A percentile compares a stretch with the other conserved stretches of the same genome.
Evolutionary conservation across 169 alveolate genomes (phyloP).

Genomic region (Fabrea salina): DNA sequence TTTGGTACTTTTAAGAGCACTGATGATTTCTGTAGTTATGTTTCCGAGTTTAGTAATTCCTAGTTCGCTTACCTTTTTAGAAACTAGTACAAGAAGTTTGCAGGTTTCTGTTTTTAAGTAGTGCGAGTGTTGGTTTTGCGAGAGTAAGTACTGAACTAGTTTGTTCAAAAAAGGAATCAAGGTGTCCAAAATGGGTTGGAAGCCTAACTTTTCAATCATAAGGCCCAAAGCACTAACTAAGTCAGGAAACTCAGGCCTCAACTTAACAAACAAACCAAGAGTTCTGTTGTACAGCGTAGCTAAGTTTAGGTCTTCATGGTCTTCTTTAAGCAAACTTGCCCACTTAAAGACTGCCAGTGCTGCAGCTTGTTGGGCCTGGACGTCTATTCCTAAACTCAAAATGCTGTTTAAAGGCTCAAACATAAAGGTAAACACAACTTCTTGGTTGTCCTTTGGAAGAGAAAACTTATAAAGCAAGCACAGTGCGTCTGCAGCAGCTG

Average conservation of each 20-base stretch:
- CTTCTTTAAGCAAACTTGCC: not conserved
- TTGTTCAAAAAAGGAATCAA: not conserved
- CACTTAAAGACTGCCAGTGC: not conserved
- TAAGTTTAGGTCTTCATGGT: not conserved
- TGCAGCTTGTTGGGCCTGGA: conserved; percentile 10
- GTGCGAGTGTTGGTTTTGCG: not conserved
- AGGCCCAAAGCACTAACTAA: not conserved
- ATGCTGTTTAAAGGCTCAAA: not conserved
- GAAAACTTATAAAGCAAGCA: not conserved
- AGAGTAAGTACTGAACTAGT: not conserved
- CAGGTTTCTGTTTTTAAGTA: not conserved
- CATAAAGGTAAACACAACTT: not conserved
- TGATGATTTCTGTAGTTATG: not conserved
- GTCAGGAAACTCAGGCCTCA: conserved; percentile 2
- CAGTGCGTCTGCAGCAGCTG: not conserved
- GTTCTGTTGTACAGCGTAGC: not conserved
- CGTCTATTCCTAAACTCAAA: conserved; percentile 3
- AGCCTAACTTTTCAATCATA: not conserved
- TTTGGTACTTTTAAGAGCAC: not conserved
- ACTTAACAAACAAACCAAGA: not conserved
- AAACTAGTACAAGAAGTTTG: not conserved
- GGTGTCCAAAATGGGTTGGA: not conserved
- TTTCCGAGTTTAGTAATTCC: not conserved
- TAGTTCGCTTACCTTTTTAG: not conserved
- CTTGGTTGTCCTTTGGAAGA: not conserved